phyloP scores from a whole-genome alignment of 1,284 basidiomycete genomes.

The Tylopilus sp. region DNA sequence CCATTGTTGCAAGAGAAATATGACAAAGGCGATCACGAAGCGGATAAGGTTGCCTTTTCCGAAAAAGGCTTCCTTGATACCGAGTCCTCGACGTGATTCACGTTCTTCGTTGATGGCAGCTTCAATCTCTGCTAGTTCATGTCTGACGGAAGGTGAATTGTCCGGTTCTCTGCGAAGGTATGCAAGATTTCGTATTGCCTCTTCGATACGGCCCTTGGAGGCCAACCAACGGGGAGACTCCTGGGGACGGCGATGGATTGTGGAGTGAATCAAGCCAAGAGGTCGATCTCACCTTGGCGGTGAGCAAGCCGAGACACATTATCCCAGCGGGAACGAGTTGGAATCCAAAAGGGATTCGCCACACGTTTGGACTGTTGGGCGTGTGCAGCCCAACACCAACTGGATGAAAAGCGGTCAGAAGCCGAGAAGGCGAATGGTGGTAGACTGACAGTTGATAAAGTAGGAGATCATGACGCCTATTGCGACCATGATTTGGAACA shows the following conservation, averaged over 20 bases:
- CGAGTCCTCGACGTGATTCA: slow-evolving; percentile 52
- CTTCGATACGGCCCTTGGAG: slow-evolving; percentile 47
- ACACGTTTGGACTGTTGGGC: slow-evolving; percentile 46
- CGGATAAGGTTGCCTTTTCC: slow-evolving; percentile 71
- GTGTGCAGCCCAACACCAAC: slow-evolving; percentile 62
- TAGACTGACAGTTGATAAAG: slow-evolving; percentile 64
- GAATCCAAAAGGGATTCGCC: slow-evolving; percentile 73
- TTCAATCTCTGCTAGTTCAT: slow-evolving; percentile 60
- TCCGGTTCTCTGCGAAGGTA: slow-evolving; percentile 52
- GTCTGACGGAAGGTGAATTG: slow-evolving; percentile 48
- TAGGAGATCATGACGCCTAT: slow-evolving; percentile 75
- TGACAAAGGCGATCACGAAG: slow-evolving; percentile 51
- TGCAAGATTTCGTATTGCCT: slow-evolving; percentile 51
- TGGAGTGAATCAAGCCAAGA: slow-evolving; percentile 14
- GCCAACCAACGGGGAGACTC: slow-evolving; percentile 66
- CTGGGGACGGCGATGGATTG: slow-evolving; percentile 36
- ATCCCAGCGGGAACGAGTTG: slow-evolving; percentile 77
- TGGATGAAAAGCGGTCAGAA: slow-evolving; percentile 23
- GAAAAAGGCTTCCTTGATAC: slow-evolving; percentile 64
- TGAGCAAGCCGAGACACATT: slow-evolving; percentile 69
- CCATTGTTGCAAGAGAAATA: slow-evolving; percentile 59
- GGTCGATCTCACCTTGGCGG: slow-evolving; percentile 49
- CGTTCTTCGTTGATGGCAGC: slow-evolving; percentile 64
- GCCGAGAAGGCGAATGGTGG: neutral
- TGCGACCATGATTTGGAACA: slow-evolving; percentile 83